Percentiles rank a stretch among this genome's conserved stretches.
Conservation (phyloP, 2,329 filamentous ascomycete species). For the Cladobotryum mycophilum region DNA sequence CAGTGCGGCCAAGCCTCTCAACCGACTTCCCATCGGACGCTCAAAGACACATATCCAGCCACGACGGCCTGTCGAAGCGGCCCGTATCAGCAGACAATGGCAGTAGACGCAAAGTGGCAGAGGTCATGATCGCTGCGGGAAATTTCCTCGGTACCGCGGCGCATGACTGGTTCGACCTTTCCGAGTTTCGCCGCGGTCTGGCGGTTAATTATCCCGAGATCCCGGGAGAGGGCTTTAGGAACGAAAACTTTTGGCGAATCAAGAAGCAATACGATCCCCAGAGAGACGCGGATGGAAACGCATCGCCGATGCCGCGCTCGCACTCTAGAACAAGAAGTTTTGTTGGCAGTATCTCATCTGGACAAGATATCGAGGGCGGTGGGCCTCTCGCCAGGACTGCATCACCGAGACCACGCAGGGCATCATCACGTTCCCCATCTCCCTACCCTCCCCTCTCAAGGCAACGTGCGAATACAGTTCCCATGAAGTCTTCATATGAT, state of each 20-base stretch:
- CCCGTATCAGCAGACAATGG: slow-evolving; percentile 16
- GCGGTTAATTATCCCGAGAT: slow-evolving; percentile 48
- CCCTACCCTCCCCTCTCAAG: neutral
- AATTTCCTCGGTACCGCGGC: slow-evolving; percentile 42
- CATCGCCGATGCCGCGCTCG: slow-evolving; percentile 19
- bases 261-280: slow-evolving; percentile 33
- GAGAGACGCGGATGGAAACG: slow-evolving; percentile 26
- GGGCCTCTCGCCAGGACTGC: neutral
- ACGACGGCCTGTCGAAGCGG: neutral
- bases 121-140: slow-evolving; percentile 35
- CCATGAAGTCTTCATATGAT: neutral
- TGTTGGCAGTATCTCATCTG: slow-evolving; percentile 9
- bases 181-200: slow-evolving; percentile 39
- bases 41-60: neutral
- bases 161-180: slow-evolving; percentile 42
- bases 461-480: slow-evolving; percentile 11
- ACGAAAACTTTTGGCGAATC: slow-evolving; percentile 27
- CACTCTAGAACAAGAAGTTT: slow-evolving; percentile 35
- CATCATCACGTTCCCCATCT: neutral
- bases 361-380: slow-evolving; percentile 4
- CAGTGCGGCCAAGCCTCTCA: neutral
- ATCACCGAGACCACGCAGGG: slow-evolving; percentile 2
- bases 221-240: slow-evolving; percentile 40
- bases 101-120: slow-evolving; percentile 37
- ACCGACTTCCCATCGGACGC: neutral